phyloP scores from a whole-genome alignment of 2,329 filamentous ascomycete species.

The Fusarium caatingaense region DNA sequence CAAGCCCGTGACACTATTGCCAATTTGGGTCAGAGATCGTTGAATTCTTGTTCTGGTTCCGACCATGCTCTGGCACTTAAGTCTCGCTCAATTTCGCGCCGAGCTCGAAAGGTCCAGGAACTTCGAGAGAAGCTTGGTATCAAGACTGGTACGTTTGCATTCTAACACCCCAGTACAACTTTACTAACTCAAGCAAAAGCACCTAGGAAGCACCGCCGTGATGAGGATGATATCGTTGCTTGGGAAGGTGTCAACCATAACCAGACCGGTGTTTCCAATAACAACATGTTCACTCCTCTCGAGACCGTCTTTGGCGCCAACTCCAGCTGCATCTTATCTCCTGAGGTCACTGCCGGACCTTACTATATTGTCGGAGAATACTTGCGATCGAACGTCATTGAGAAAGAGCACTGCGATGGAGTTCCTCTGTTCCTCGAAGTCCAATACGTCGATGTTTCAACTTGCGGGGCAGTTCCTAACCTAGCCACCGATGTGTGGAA shows the following conservation, averaged over 20 bases:
- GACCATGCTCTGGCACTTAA: not conserved
- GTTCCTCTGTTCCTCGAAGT: constrained; percentile 12
- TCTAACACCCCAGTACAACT: accelerated
- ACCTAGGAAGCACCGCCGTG: constrained; percentile 5
- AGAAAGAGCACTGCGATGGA: not conserved
- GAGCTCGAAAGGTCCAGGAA: constrained; percentile 6
- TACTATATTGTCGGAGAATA: constrained; percentile 14
- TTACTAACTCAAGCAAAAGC: not conserved
- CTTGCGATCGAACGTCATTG: constrained; percentile 15
- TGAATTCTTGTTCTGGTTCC: constrained; percentile 1
- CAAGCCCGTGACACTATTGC: not conserved
- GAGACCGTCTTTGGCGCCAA: constrained; percentile 13
- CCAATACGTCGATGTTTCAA: constrained; percentile 16
- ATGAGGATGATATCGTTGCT: not conserved
- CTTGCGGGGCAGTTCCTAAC: constrained; percentile 2
- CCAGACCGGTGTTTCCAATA: not conserved
- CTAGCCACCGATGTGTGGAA: constrained; percentile 11
- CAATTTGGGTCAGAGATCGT: not conserved
- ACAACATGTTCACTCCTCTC: constrained; percentile 11
- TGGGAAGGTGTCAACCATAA: constrained; percentile 9
- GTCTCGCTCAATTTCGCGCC: constrained; percentile 3
- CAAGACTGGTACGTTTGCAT: not conserved
- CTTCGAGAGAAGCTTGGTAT: constrained; percentile 11
- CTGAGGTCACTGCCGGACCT: not conserved
- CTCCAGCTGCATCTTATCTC: constrained; percentile 13